Evolutionary conservation across 169 alveolate species (phyloP).

Genomic region (Pseudocohnilembus persalinus): DNA sequence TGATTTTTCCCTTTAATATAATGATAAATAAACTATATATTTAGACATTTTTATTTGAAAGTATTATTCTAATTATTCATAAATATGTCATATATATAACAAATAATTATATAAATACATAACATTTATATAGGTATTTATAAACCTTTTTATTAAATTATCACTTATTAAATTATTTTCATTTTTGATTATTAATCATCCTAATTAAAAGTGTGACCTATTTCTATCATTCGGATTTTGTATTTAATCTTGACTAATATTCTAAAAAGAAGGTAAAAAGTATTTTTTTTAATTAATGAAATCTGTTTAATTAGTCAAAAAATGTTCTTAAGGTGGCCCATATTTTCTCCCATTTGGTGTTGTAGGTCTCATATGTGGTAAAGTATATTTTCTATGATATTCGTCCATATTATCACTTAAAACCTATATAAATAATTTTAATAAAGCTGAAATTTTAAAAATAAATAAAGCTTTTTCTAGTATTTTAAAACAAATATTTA

Average conservation of each 20-base stretch:
- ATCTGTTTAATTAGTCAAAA: slow-evolving; percentile 2
- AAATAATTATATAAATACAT: too few relatives aligned
- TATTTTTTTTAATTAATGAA: slow-evolving; percentile 18
- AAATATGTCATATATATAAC: too few relatives aligned
- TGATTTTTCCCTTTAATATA: too few relatives aligned
- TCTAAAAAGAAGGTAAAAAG: slow-evolving; percentile 4
- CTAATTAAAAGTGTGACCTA: slow-evolving; percentile 8
- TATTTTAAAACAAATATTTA: too few relatives aligned
- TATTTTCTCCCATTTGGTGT: slow-evolving; percentile 11
- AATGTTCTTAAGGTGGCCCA: background rate
- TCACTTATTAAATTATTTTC: background rate
- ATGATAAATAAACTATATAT: too few relatives aligned
- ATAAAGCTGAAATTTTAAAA: too few relatives aligned
- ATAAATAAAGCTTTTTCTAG: too few relatives aligned
- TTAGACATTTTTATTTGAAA: too few relatives aligned
- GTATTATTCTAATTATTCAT: too few relatives aligned
- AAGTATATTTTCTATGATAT: background rate
- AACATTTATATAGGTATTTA: background rate
- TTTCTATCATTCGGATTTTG: background rate
- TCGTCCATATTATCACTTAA: too few relatives aligned
- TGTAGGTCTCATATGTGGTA: slow-evolving; percentile 28
- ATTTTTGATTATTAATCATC: background rate
- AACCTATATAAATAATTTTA: too few relatives aligned
- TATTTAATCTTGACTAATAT: background rate
- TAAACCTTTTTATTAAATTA: background rate